A percentile compares a stretch with the other conserved stretches of the same genome.
These are phyloP conservation scores for Annona cherimola DNA, from an alignment of 164 flowering plant species.

Conservation along the genomic window DNA sequence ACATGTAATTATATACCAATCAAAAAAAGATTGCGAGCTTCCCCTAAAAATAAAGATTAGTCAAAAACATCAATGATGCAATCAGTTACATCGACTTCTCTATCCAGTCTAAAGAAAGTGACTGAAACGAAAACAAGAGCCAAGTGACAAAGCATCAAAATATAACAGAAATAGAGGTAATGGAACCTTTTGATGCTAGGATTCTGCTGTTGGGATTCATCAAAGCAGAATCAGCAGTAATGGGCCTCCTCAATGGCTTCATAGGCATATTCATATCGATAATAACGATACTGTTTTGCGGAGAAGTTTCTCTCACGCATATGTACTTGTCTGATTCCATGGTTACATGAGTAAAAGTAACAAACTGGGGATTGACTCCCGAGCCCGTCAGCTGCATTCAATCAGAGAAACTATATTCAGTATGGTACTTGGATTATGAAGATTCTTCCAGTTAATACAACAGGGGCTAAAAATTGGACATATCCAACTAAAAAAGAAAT, in stretches of 20 bases:
- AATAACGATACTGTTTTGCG: conserved; percentile 94
- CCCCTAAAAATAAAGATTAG: neutral
- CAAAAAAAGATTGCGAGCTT: no score
- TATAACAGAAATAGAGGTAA: neutral
- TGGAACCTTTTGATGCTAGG: conserved; percentile 87
- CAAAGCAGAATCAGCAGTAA: conserved; percentile 96
- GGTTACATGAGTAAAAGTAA: conserved; percentile 93
- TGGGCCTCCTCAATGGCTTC: conserved; percentile 96
- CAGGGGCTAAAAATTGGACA: neutral
- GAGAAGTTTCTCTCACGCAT: conserved; percentile 92
- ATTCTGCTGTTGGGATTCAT: conserved; percentile 95
- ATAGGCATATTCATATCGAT: conserved; percentile 95
- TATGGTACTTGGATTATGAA: neutral
- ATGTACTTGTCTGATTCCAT: conserved; percentile 99
- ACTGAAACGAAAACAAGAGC: neutral
- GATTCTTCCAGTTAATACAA: neutral
- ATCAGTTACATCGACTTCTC: neutral
- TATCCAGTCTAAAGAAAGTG: neutral
- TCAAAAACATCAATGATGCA: neutral
- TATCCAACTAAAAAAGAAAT: neutral
- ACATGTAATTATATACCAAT: no score
- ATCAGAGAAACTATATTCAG: neutral
- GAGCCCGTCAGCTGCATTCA: conserved; percentile 69
- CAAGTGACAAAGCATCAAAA: neutral
- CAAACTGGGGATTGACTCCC: conserved; percentile 89